Base-by-base conservation (phyloP, 192 early-diverging fungal genomes). In the Thamnidium elegans region DNA sequence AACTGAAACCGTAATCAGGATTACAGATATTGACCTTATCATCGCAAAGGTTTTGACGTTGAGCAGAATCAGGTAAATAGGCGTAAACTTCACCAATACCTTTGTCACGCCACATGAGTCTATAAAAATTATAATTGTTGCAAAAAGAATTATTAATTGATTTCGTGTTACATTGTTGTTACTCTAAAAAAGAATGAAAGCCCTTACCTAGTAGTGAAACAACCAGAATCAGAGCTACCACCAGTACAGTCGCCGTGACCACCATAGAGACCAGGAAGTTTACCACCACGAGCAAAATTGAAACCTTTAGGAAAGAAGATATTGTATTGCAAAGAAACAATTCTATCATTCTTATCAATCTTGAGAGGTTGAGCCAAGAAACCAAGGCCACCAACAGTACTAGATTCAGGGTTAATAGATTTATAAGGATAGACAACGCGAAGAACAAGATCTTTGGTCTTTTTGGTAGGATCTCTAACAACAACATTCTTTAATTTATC, bases 221-320 rank as follows among this genome's bases (percentile, higher is more conserved):
- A 85, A 47, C 62, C 64, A 26, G 32, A 50, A 5, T 81, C 75
- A 13, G 64, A 55, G 53, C 80, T 73, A 34, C 84, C 84, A 15
- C 79, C 84, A 62, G 67, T 71, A 65, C 84, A 85, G 42, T 72
- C 62, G 9, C 59, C 36, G 20, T 69, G 68, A 31, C 83, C 83
- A 48, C 74, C 83, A 71, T 80, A 84, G n/a, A 84, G 51, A 19
- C 84, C 81, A 31, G 84, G 81, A 11, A 85, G 63, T 32, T 85
- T 85, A n/a, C 84, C 84, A 52, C 83, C 73, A 48, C 72, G 78
- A 17, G 75, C 72, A 51, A 82, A 86, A 13, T 80, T 62, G 63
- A 86, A 86, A 17, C 62, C 68, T 7, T 55, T 63, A 11, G 79
- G 76, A 63, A 80, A 82, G 32, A 55, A 82, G n/a, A 80, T 71